A percentile compares a stretch with the other conserved stretches of the same genome.
Conservation (phyloP, 768 basidiomycete species). For the Hygrocybe coccinea region DNA sequence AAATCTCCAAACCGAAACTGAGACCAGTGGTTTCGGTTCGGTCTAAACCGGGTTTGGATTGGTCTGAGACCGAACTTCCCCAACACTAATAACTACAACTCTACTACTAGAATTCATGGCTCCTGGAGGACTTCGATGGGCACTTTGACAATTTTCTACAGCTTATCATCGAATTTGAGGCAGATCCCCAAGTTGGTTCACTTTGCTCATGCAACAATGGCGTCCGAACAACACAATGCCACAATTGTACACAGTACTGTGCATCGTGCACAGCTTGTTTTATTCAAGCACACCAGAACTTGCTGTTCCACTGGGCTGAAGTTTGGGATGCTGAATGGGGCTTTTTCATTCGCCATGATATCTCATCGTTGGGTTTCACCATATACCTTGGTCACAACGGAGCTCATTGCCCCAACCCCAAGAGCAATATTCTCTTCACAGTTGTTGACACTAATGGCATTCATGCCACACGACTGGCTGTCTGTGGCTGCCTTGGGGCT, state of each 20-base stretch:
- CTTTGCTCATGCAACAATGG: background rate
- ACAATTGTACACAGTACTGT: background rate
- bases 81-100: too few relatives aligned
- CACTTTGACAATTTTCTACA: background rate
- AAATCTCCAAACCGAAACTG: too few relatives aligned
- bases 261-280: background rate
- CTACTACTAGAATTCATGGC: background rate
- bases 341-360: background rate
- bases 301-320: background rate
- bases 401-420: background rate
- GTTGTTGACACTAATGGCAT: constrained; percentile 24
- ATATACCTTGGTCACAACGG: background rate
- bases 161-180: background rate
- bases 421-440: constrained; percentile 12
- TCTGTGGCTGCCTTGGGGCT: constrained; percentile 20
- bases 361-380: background rate
- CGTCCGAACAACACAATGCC: background rate
- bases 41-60: too few relatives aligned
- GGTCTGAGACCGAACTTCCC: too few relatives aligned
- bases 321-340: background rate
- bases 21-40: too few relatives aligned
- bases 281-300: background rate
- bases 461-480: constrained; percentile 18
- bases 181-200: background rate
- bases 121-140: background rate